A percentile compares a stretch with the other conserved stretches of the same genome.
These are phyloP conservation scores for Annona cherimola DNA, from an alignment of 164 flowering plant species.

Conservation along the genomic window DNA sequence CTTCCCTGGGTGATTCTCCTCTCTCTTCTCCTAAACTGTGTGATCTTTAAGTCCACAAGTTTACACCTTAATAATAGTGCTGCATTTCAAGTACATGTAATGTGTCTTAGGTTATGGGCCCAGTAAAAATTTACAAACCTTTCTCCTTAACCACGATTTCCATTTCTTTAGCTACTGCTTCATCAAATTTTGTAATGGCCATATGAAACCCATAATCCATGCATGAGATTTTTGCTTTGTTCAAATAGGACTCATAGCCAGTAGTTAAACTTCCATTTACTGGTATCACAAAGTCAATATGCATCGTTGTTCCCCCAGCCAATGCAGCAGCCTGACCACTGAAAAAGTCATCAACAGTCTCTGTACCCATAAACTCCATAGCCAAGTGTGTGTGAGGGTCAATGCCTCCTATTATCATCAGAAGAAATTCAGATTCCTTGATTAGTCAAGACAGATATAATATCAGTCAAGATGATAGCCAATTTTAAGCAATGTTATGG, in stretches of 20 bases:
- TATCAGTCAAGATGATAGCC: background rate
- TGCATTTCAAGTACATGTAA: background rate
- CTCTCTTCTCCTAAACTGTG: too few species aligned
- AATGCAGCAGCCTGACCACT: constrained; percentile 98
- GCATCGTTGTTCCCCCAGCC: constrained; percentile 99
- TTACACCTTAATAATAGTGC: too few species aligned
- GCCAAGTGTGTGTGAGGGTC: constrained; percentile 97
- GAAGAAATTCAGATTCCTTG: background rate
- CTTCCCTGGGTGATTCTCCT: too few species aligned
- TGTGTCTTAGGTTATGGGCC: background rate
- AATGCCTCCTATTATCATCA: constrained; percentile 68
- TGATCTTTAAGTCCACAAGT: too few species aligned
- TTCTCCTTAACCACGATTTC: constrained; percentile 90
- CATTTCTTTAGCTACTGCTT: constrained; percentile 79
- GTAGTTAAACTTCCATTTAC: constrained; percentile 70
- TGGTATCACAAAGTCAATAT: constrained; percentile 91
- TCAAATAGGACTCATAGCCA: constrained; percentile 60
- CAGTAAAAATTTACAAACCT: constrained; percentile 37
- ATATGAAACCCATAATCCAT: constrained; percentile 99
- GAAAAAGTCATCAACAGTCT: constrained; percentile 86
- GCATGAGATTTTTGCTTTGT: constrained; percentile 64
- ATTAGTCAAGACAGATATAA: background rate
- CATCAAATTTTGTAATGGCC: constrained; percentile 94
- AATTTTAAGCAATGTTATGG: background rate
- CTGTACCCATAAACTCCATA: constrained; percentile 72